Evolutionary conservation across 495 filamentous ascomycete species (phyloP).

Genomic region (Penicillium cosmopolitanum): DNA sequence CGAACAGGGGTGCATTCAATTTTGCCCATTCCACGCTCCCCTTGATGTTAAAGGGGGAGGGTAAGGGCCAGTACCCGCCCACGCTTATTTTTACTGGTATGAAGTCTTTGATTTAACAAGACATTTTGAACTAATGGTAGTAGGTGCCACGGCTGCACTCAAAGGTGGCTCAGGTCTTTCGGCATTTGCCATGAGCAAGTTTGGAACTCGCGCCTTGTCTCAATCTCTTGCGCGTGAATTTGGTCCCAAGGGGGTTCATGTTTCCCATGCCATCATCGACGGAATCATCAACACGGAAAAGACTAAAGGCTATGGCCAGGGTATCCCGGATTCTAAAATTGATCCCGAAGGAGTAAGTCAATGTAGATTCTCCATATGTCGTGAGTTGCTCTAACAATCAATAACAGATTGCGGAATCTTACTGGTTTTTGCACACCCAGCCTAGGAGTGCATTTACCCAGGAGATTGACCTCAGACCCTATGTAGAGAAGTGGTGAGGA

Average conservation of each 20-base stretch:
- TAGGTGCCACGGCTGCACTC: constrained; percentile 71
- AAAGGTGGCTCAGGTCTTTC: constrained; percentile 63
- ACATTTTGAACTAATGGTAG: neutral
- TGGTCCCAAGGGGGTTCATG: constrained; percentile 75
- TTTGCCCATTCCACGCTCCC: constrained; percentile 71
- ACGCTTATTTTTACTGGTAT: constrained; percentile 67
- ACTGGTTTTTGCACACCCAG: constrained; percentile 76
- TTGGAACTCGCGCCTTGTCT: constrained; percentile 65
- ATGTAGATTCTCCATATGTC: neutral
- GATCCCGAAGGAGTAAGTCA: constrained; percentile 63
- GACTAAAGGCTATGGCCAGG: constrained; percentile 56
- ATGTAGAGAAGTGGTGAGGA: constrained; percentile 53
- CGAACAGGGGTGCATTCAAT: constrained; percentile 64
- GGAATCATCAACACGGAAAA: constrained; percentile 74
- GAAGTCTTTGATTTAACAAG: neutral
- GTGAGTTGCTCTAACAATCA: too few relatives aligned
- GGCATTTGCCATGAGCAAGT: constrained; percentile 71
- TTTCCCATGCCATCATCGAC: constrained; percentile 74
- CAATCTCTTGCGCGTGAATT: constrained; percentile 77
- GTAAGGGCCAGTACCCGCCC: constrained; percentile 53
- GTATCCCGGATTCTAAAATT: constrained; percentile 66
- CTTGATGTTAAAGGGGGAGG: constrained; percentile 53
- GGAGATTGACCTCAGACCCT: constrained; percentile 70
- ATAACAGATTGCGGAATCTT: constrained; percentile 69
- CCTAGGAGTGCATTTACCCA: constrained; percentile 67